Evolutionary conservation across 805 yeast genomes (phyloP), one percentile per base, ranked within the genome.

Genomic region (Monosporozyma servazzii): DNA sequence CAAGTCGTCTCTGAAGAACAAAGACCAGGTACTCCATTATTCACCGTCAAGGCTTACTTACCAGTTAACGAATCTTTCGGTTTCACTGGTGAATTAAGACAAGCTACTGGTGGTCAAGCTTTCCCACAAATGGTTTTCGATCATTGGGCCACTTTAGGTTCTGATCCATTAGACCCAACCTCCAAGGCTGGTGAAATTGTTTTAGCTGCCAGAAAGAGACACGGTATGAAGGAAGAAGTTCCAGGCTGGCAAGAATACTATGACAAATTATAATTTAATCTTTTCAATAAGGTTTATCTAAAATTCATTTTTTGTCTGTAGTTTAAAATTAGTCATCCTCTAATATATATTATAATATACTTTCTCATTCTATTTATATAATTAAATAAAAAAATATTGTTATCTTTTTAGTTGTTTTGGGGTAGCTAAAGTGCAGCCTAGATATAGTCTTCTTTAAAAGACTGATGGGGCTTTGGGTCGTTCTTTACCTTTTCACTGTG

Each of bases 101-200:
- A 91, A 81, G 96, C 98, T 73, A 91, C 99, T 72, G 97, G 96
- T 87, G 99, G 99, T 78, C 99, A 91, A 84, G 99, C 99, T 76
- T 91, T 91, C 99, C 99, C 99, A 79, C 98, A 91, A 81, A 82
- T 93, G 95, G 95, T 93, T 76, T 93, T 91, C 78, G 98, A 93
- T 77, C 99, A 91, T 77, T 91, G 98, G 98, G 79, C 88, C 63
- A 76, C 88, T 68, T 79, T 93, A 81, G 71, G 72, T 65, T 96
- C 96, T 76, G 93, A 89, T 77, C 95, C 95, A 73, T 77, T 86
- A 64, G 98, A 91, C 78, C 84, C 90, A 72, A 64, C 84, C 68
- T 64, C 82, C 64, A 81, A 80, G 77, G 80, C 86, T 66, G 86
- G 86, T 75, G 71, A 68, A 62, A 80, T 81, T 65, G 86, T 81